Evolutionary conservation across 1,284 basidiomycete genomes (phyloP).

Genomic region (Sporisorium exsertum): DNA sequence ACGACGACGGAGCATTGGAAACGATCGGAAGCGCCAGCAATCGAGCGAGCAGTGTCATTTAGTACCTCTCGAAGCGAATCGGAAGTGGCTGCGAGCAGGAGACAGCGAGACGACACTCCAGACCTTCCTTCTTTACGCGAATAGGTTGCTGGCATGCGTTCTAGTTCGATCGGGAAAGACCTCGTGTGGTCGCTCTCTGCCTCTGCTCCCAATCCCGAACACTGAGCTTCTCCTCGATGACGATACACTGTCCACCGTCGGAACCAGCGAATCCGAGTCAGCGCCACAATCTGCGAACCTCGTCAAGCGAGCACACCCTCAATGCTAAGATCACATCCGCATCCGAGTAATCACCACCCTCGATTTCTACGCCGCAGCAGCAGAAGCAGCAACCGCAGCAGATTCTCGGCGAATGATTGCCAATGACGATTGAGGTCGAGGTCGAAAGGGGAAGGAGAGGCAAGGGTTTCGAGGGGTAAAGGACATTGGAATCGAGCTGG

Average conservation of each 20-base stretch:
- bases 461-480: not conserved
- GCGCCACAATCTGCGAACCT: slow-evolving; percentile 1
- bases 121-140: not conserved
- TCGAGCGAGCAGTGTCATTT: not conserved
- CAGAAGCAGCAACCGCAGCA: not conserved
- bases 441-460: not conserved
- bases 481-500: not conserved
- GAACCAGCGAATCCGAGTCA: not conserved
- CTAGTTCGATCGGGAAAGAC: not conserved
- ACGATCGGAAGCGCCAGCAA: slow-evolving; percentile 1
- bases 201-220: not conserved
- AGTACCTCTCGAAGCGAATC: not conserved
- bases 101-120: not conserved
- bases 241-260: not conserved
- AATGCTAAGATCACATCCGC: slow-evolving; percentile 3
- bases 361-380: not conserved
- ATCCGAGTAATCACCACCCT: not conserved
- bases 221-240: not conserved
- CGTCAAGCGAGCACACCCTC: slow-evolving; percentile 1
- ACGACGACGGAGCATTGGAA: not conserved
- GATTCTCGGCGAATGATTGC: not conserved
- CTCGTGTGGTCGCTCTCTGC: not conserved
- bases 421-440: not conserved
- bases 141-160: not conserved
- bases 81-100: not conserved